phyloP scores from a whole-genome alignment of 192 early-diverging fungal genomes.

The Coemansia sp. region DNA sequence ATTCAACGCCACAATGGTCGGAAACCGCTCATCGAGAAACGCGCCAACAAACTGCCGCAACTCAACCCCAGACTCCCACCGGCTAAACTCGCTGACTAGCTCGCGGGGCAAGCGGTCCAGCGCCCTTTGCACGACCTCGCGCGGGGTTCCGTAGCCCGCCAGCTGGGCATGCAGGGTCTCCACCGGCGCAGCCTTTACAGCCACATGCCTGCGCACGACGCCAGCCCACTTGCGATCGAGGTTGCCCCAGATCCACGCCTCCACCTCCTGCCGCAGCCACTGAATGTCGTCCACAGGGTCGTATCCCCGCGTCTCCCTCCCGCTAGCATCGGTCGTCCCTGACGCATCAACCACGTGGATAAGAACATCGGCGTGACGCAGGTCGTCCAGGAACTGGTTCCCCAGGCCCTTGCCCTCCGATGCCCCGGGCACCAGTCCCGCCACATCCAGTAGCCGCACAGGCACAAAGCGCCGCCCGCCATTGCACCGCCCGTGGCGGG shows the following conservation, averaged over 20 bases:
- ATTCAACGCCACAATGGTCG: slow-evolving; percentile 80
- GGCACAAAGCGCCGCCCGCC: slow-evolving; percentile 68
- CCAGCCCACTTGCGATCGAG: slow-evolving; percentile 65
- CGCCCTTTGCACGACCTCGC: slow-evolving; percentile 28
- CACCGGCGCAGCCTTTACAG: slow-evolving; percentile 41
- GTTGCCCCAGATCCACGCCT: slow-evolving; percentile 74
- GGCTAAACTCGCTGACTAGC: neutral
- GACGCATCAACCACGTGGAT: slow-evolving; percentile 86
- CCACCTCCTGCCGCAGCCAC: slow-evolving; percentile 75
- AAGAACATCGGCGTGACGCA: slow-evolving; percentile 71
- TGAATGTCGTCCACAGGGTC: slow-evolving; percentile 82
- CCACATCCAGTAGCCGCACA: slow-evolving; percentile 75
- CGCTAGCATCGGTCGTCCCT: slow-evolving; percentile 75
- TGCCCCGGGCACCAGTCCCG: slow-evolving; percentile 81
- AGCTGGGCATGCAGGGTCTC: slow-evolving; percentile 51
- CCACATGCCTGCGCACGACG: slow-evolving; percentile 66
- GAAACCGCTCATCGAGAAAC: slow-evolving; percentile 77
- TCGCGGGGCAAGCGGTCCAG: slow-evolving; percentile 20
- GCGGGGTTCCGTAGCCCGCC: slow-evolving; percentile 44
- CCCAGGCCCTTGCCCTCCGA: slow-evolving; percentile 71
- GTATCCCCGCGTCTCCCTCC: slow-evolving; percentile 75
- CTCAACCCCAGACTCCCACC: neutral
- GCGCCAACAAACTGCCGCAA: slow-evolving; percentile 59
- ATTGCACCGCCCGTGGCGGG: slow-evolving; percentile 71
- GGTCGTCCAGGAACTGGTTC: slow-evolving; percentile 80